These are phyloP conservation scores for Exserohilum turcica DNA, from an alignment of 2,329 filamentous ascomycete genomes.

Conservation along the genomic window DNA sequence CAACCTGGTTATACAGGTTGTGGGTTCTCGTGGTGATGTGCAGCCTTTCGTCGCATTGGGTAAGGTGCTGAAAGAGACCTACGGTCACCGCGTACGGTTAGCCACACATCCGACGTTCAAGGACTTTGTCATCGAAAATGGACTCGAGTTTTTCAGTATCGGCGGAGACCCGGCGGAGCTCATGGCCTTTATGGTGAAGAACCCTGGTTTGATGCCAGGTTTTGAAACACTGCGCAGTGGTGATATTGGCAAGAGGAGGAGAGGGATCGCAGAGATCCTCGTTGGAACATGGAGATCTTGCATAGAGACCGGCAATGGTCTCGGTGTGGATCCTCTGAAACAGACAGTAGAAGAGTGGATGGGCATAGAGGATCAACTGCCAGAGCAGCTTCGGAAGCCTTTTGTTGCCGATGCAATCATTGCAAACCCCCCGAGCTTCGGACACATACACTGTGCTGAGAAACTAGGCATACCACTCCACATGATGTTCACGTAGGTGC, in stretches of 20 bases:
- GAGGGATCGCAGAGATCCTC: constrained; percentile 79
- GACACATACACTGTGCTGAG: constrained; percentile 75
- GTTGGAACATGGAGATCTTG: constrained; percentile 86
- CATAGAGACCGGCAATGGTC: constrained; percentile 75
- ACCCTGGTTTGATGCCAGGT: constrained; percentile 83
- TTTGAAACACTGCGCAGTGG: constrained; percentile 77
- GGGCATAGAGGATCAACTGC: constrained; percentile 46
- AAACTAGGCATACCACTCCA: constrained; percentile 76
- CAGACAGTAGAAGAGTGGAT: constrained; percentile 60
- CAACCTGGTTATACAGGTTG: constrained; percentile 60
- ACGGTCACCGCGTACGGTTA: constrained; percentile 38
- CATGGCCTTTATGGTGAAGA: constrained; percentile 86
- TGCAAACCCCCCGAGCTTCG: constrained; percentile 78
- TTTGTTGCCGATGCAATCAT: constrained; percentile 86
- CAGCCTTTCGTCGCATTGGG: constrained; percentile 66
- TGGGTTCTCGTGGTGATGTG: constrained; percentile 60
- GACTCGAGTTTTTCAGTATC: constrained; percentile 58
- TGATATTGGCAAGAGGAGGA: constrained; percentile 74
- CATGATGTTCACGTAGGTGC: constrained; percentile 83
- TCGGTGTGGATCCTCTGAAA: constrained; percentile 56
- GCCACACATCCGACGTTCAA: constrained; percentile 32
- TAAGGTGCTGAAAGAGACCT: constrained; percentile 49
- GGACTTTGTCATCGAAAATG: constrained; percentile 56
- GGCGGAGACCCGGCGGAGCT: constrained; percentile 57
- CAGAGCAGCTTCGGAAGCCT: constrained; percentile 53